These are phyloP conservation scores for Sequoia sempervirens DNA, from an alignment of 75 land plant genomes.

Conservation along the genomic window DNA sequence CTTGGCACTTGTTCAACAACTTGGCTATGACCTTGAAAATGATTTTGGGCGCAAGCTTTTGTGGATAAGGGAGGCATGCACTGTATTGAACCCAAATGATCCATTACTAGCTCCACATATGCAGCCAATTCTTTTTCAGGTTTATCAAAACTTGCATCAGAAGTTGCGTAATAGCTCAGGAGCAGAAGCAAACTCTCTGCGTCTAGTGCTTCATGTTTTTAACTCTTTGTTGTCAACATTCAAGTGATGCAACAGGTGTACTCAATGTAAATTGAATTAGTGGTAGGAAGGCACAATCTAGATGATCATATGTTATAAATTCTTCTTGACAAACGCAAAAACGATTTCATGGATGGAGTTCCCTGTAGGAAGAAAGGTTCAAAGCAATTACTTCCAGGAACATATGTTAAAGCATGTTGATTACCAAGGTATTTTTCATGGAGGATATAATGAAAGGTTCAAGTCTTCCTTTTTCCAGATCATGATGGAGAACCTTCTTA, in stretches of 20 bases:
- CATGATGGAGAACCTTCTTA: neutral
- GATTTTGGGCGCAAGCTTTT: slow-evolving; percentile 65
- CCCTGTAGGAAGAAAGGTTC: neutral
- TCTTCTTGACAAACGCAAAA: neutral
- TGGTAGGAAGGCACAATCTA: neutral
- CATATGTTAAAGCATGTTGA: neutral
- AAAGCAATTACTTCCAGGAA: neutral
- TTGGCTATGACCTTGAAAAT: slow-evolving; percentile 81
- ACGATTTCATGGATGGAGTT: neutral
- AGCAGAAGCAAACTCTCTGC: slow-evolving; percentile 40
- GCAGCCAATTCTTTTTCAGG: slow-evolving; percentile 75
- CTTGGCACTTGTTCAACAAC: slow-evolving; percentile 86
- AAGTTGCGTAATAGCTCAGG: slow-evolving; percentile 18
- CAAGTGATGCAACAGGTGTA: slow-evolving; percentile 42
- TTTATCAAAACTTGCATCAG: slow-evolving; percentile 68
- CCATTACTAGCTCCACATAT: slow-evolving; percentile 72
- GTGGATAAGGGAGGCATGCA: slow-evolving; percentile 85
- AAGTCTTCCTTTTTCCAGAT: neutral
- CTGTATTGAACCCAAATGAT: slow-evolving; percentile 75
- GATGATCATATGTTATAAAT: neutral
- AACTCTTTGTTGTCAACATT: slow-evolving; percentile 75
- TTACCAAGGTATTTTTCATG: neutral
- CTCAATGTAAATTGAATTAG: slow-evolving; percentile 3
- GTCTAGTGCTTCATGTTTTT: slow-evolving; percentile 79
- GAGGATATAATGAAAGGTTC: slow-evolving; percentile 6